Conservation (phyloP, 2,329 filamentous ascomycete genomes). For the Penicillium nordicum region DNA sequence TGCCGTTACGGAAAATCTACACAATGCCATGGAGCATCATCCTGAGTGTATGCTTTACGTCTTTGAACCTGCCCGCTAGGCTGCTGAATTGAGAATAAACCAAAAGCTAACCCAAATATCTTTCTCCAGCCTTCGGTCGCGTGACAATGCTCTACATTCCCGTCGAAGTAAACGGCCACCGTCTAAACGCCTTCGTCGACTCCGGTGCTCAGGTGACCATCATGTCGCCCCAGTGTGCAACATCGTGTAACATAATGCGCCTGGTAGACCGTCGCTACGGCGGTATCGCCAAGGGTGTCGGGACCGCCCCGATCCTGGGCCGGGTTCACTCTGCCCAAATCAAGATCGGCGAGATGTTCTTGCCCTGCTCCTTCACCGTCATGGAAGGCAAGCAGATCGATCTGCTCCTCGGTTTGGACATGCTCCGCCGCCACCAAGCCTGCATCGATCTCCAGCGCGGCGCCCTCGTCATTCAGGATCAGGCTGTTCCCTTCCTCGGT, state of each 20-base stretch:
- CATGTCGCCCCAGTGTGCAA: slow-evolving; percentile 92
- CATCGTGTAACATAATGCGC: slow-evolving; percentile 91
- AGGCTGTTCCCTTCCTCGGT: slow-evolving; percentile 83
- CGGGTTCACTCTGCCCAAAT: slow-evolving; percentile 94
- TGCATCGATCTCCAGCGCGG: slow-evolving; percentile 83
- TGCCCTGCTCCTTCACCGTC: slow-evolving; percentile 95
- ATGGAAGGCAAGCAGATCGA: slow-evolving; percentile 99
- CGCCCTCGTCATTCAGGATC: slow-evolving; percentile 80
- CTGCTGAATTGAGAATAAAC: background rate
- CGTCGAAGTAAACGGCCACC: slow-evolving; percentile 88
- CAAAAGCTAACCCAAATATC: slow-evolving; percentile 5
- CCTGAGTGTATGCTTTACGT: slow-evolving; percentile 72
- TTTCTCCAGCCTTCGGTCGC: slow-evolving; percentile 72
- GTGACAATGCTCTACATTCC: slow-evolving; percentile 97
- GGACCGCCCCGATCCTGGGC: slow-evolving; percentile 89
- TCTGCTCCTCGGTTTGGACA: slow-evolving; percentile 86
- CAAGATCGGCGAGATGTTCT: slow-evolving; percentile 79
- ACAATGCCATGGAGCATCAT: slow-evolving; percentile 95
- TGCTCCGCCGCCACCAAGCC: slow-evolving; percentile 94
- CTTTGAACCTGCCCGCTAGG: background rate
- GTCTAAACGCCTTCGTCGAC: slow-evolving; percentile 93
- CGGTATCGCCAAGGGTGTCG: slow-evolving; percentile 88
- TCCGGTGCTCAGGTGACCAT: slow-evolving; percentile 97
- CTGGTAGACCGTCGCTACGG: slow-evolving; percentile 89
- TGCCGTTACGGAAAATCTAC: slow-evolving; percentile 88